Conservation (phyloP, 305 asterid species). For the Striga hermonthica region DNA sequence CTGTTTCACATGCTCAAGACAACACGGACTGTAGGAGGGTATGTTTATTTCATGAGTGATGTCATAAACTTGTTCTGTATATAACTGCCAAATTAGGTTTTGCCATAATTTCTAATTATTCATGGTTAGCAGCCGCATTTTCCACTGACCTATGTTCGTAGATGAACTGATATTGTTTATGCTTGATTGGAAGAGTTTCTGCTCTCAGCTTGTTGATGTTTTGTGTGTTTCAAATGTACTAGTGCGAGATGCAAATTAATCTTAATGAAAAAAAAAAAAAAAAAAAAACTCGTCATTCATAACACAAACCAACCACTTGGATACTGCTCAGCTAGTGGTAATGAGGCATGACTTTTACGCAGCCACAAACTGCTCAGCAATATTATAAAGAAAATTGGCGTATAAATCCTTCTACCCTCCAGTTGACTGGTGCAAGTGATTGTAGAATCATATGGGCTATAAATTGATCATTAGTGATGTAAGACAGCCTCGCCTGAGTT, state of each 20-base stretch:
- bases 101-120: slow-evolving; percentile 10
- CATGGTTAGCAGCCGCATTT: slow-evolving; percentile 24
- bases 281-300: slow-evolving; percentile 14
- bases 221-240: slow-evolving; percentile 16
- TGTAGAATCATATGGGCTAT: slow-evolving; percentile 1
- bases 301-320: slow-evolving; percentile 11
- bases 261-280: neutral
- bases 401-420: slow-evolving; percentile 3
- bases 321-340: slow-evolving; percentile 22
- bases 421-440: slow-evolving; percentile 14
- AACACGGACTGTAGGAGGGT: slow-evolving; percentile 96
- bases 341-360: neutral
- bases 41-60: slow-evolving; percentile 37
- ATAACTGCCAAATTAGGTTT: slow-evolving; percentile 17
- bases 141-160: slow-evolving; percentile 17
- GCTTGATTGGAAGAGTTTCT: slow-evolving; percentile 5
- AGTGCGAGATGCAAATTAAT: slow-evolving; percentile 12
- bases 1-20: slow-evolving; percentile 94
- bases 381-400: slow-evolving; percentile 16
- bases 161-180: slow-evolving; percentile 15
- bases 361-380: slow-evolving; percentile 19
- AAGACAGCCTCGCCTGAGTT: slow-evolving; percentile 3
- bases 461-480: slow-evolving; percentile 7
- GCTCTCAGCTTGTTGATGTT: slow-evolving; percentile 8
- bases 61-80: slow-evolving; percentile 25